Evolutionary conservation across 2,329 filamentous ascomycete genomes (phyloP).

Genomic region (Penicillium sp.): DNA sequence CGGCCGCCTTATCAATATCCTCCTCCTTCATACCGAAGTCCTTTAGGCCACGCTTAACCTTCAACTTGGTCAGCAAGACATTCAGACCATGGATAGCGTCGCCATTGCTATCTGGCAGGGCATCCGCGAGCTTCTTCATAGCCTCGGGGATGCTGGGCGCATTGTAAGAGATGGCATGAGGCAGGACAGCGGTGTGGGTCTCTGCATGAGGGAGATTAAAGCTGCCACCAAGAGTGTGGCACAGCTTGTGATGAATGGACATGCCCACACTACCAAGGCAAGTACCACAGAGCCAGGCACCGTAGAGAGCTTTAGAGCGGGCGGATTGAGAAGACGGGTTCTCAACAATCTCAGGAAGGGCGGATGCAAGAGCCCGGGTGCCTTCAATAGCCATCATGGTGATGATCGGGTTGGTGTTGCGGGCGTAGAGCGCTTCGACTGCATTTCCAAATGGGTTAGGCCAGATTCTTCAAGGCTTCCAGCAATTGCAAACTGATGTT

Average conservation of each 20-base stretch:
- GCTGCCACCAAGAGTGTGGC: constrained; percentile 64
- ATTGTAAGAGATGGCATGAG: constrained; percentile 65
- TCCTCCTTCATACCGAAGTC: constrained; percentile 61
- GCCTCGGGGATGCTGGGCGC: constrained; percentile 55
- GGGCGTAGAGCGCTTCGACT: constrained; percentile 65
- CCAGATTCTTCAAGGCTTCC: neutral
- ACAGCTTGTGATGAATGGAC: constrained; percentile 68
- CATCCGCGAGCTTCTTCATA: constrained; percentile 55
- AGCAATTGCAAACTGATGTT: neutral
- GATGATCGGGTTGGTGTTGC: constrained; percentile 62
- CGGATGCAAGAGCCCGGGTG: constrained; percentile 52
- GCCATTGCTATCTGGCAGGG: constrained; percentile 58
- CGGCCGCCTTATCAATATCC: constrained; percentile 61
- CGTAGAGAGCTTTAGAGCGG: constrained; percentile 58
- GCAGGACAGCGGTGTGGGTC: constrained; percentile 64
- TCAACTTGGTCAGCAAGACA: constrained; percentile 53
- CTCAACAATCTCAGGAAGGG: constrained; percentile 55
- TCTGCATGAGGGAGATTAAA: constrained; percentile 67
- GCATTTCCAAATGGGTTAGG: neutral
- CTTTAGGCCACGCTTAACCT: constrained; percentile 55
- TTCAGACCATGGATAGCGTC: constrained; percentile 62
- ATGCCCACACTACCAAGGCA: constrained; percentile 63
- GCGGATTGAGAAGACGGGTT: constrained; percentile 49
- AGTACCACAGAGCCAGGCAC: constrained; percentile 65
- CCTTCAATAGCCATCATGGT: constrained; percentile 61